Base-by-base conservation (phyloP, 164 flowering plant genomes). In the Umbilicus rupestris region DNA sequence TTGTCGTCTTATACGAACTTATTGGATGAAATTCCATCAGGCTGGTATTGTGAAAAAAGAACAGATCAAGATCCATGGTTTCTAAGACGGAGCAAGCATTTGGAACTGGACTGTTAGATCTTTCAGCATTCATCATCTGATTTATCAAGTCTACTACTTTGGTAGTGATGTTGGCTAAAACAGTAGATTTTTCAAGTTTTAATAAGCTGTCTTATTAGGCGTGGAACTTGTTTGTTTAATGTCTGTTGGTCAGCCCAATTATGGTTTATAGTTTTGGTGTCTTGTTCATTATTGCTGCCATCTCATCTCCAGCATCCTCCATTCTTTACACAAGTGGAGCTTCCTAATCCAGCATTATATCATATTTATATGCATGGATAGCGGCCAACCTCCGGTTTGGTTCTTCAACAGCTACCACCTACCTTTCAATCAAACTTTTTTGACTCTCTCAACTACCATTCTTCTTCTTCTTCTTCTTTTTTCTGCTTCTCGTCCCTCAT, bases 1-100 rank as follows among this genome's bases (percentile, higher is more conserved):
- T 22, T 37, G 2, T 47, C 26, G n/a, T 19, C 1, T 5, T 45
- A n/a, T 39, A 22, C 45, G 22, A 33, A 15, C 20, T n/a, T n/a
- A 35, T 66, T 28, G 9, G 16, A 8, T 12, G 24, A 5, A 39
- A 14, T 17, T 39, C 46, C 1, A 60, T 62, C 75, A 79, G 80
- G 82, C 82, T 66, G 80, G 80, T 46, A 77, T 79, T 64, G 80
- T 77, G 73, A 77, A 74, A 73, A 79, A 79, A 72, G 82, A 77
- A 31, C 55, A 68, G 47, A 79, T 79, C 74, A 79, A 79, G 74
- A 64, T 79, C 26, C 82, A 79, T 73, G 82, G 82, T 66, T 79
- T 79, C 58, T 79, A 47, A 70, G 39, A 47, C 58, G 17, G 29
- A 20, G 14, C 29, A 30, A 9, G 44, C n/a, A 39, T 45, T 28